Conservation (phyloP, 2,329 filamentous ascomycete species). For the Elsinoe batatas region DNA sequence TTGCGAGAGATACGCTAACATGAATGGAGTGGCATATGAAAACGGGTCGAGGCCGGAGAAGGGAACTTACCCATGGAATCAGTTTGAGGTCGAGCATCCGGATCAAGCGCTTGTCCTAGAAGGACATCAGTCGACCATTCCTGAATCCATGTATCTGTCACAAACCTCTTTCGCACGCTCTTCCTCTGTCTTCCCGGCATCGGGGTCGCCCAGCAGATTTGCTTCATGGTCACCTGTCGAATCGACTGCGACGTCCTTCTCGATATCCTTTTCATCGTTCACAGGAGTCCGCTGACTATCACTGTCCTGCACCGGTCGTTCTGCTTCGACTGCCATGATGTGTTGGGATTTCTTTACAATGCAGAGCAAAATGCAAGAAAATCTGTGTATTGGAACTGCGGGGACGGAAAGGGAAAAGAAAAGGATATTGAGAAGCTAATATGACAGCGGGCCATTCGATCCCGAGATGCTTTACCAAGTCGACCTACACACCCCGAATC, state of each 20-base stretch:
- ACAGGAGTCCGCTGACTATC: constrained; percentile 11
- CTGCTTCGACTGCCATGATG: background rate
- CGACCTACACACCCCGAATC: background rate
- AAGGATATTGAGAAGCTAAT: background rate
- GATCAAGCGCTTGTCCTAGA: constrained; percentile 51
- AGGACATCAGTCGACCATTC: background rate
- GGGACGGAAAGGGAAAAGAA: background rate
- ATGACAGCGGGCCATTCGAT: background rate
- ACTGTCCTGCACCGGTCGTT: background rate
- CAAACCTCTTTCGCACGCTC: constrained; percentile 42
- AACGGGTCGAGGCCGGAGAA: too few relatives aligned
- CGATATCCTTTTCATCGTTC: constrained; percentile 19
- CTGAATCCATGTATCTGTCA: constrained; percentile 40
- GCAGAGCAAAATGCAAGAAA: too few relatives aligned
- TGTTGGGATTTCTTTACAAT: background rate
- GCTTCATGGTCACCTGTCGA: constrained; percentile 14
- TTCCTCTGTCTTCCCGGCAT: constrained; percentile 54
- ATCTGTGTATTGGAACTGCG: background rate
- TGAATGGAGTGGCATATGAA: too few relatives aligned
- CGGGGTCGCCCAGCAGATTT: constrained; percentile 41
- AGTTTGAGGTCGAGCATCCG: constrained; percentile 52
- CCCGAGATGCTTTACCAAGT: background rate
- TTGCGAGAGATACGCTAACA: too few relatives aligned
- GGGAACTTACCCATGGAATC: constrained; percentile 45
- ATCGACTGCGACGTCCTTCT: background rate